A percentile compares a stretch with the other conserved stretches of the same genome.
phyloP scores from a whole-genome alignment of 2,329 filamentous ascomycete species.

The Cladosporium sp. region DNA sequence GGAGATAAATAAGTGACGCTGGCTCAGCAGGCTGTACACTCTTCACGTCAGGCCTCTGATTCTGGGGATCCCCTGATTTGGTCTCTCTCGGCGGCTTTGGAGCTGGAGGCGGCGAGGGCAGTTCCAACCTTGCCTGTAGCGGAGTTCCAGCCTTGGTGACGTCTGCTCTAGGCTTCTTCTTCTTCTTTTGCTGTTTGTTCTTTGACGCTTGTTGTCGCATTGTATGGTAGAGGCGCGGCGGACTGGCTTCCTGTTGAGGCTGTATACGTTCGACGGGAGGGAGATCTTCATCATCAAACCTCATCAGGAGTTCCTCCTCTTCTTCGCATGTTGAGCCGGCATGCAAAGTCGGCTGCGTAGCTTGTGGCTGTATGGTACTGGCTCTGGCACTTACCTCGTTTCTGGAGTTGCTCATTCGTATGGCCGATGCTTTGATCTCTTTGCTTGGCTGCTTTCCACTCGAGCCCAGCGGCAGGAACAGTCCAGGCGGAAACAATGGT shows the following conservation, averaged over 20 bases:
- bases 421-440: background rate
- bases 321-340: background rate
- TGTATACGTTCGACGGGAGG: constrained; percentile 2
- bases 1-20: background rate
- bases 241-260: background rate
- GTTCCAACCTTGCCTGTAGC: background rate
- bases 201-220: constrained; percentile 16
- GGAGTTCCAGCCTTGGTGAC: background rate
- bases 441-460: background rate
- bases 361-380: background rate
- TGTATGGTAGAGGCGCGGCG: background rate
- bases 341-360: background rate
- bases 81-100: background rate
- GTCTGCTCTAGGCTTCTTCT: constrained; percentile 14
- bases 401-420: background rate
- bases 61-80: background rate
- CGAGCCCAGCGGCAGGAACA: background rate
- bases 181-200: constrained; percentile 5
- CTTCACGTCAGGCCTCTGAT: background rate
- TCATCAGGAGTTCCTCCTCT: constrained; percentile 1
- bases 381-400: background rate
- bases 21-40: background rate
- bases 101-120: background rate
- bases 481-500: background rate
- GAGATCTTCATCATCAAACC: background rate